These are phyloP conservation scores for Euphorbia pulcherrima DNA, from an alignment of 345 rosid species.

Conservation along the genomic window DNA sequence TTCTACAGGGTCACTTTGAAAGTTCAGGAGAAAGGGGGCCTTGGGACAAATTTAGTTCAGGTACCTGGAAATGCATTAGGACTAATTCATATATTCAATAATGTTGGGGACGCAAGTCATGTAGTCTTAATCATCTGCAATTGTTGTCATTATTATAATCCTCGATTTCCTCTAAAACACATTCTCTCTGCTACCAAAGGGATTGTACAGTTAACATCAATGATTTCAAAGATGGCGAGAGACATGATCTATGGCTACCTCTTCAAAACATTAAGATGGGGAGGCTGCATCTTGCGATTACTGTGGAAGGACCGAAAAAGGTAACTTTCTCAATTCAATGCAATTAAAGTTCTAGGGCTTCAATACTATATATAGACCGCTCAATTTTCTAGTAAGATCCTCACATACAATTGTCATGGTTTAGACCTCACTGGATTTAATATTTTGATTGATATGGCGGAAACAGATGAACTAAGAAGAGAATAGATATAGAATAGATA, in stretches of 20 bases:
- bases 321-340: constrained; percentile 29
- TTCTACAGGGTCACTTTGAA: too few relatives aligned
- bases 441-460: too few relatives aligned
- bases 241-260: constrained; percentile 86
- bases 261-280: constrained; percentile 76
- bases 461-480: too few relatives aligned
- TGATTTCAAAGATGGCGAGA: constrained; percentile 62
- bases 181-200: constrained; percentile 34
- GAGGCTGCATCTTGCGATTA: constrained; percentile 73
- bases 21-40: too few relatives aligned
- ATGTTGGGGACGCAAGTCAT: not conserved
- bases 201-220: constrained; percentile 55
- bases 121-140: not conserved
- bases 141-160: not conserved
- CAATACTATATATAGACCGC: not conserved
- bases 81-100: not conserved
- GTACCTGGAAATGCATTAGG: too few relatives aligned
- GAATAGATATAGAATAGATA: too few relatives aligned
- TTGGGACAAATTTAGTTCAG: too few relatives aligned
- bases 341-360: not conserved
- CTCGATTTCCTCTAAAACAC: not conserved
- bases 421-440: too few relatives aligned
- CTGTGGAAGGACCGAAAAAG: constrained; percentile 56
- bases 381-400: constrained; percentile 4
- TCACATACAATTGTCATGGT: too few relatives aligned